phyloP scores from a whole-genome alignment of 2,329 filamentous ascomycete species.

The Mollisia scopiformis region DNA sequence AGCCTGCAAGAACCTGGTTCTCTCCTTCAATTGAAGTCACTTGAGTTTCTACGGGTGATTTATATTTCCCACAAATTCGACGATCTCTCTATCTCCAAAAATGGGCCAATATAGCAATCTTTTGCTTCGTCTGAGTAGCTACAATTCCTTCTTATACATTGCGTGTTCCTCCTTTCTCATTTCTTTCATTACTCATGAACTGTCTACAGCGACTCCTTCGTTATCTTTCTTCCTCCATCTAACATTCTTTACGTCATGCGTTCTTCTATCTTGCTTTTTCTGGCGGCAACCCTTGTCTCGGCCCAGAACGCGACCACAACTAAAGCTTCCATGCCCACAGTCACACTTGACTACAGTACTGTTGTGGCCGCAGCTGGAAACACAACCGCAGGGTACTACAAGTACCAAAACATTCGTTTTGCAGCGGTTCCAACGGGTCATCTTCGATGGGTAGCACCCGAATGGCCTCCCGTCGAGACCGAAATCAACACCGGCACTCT shows the following conservation, averaged over 20 bases:
- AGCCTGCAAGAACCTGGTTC: too few relatives aligned
- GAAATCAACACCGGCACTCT: constrained; percentile 38
- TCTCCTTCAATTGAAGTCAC: too few relatives aligned
- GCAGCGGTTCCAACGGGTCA: constrained; percentile 39
- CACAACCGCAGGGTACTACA: constrained; percentile 15
- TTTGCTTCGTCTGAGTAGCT: too few relatives aligned
- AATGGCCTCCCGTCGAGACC: constrained; percentile 39
- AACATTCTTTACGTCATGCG: background rate
- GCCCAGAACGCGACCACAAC: background rate
- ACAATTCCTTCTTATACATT: too few relatives aligned
- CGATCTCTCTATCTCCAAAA: too few relatives aligned
- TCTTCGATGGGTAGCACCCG: constrained; percentile 38
- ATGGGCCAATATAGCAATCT: too few relatives aligned
- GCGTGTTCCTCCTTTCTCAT: too few relatives aligned
- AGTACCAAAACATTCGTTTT: constrained; percentile 41
- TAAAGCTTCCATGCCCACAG: constrained; percentile 2
- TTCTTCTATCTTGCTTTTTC: background rate
- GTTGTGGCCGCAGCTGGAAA: constrained; percentile 15
- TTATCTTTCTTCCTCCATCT: background rate
- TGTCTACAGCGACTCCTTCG: background rate
- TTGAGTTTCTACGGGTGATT: too few relatives aligned
- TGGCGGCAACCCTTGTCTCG: background rate
- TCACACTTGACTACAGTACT: constrained; percentile 20
- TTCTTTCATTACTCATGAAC: background rate
- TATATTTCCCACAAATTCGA: too few relatives aligned